Evolutionary conservation across 106 monocot genomes (phyloP).

Genomic region (Allium cepa): DNA sequence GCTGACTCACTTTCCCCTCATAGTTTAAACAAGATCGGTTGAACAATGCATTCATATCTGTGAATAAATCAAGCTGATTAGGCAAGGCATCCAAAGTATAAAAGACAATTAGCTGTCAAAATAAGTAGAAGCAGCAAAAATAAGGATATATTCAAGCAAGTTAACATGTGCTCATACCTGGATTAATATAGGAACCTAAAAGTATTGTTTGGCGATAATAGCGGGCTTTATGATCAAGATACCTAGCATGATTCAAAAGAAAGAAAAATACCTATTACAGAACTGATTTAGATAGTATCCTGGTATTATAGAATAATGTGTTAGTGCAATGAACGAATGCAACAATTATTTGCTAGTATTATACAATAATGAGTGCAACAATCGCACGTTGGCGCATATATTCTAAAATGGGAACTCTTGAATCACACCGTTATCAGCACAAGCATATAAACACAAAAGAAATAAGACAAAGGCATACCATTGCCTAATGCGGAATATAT

Average conservation of each 20-base stretch:
- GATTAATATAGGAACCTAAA: constrained; percentile 63
- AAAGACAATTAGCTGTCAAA: neutral
- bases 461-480: constrained; percentile 36
- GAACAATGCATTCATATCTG: constrained; percentile 94
- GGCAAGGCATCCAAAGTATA: neutral
- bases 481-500: constrained; percentile 88
- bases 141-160: neutral
- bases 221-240: constrained; percentile 76
- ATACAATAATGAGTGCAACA: too few relatives aligned
- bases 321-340: too few relatives aligned
- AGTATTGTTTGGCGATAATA: constrained; percentile 95
- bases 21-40: constrained; percentile 67
- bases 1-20: constrained; percentile 74
- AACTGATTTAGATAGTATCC: too few relatives aligned
- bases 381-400: too few relatives aligned
- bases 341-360: too few relatives aligned
- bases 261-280: neutral
- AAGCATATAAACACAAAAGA: too few relatives aligned
- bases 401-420: too few relatives aligned
- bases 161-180: constrained; percentile 36
- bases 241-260: constrained; percentile 33
- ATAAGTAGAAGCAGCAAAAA: neutral
- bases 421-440: too few relatives aligned
- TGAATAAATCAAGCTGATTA: constrained; percentile 3
- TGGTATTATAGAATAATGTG: too few relatives aligned